phyloP scores from a whole-genome alignment of 306 rosid species.

The Rosa multiflora region DNA sequence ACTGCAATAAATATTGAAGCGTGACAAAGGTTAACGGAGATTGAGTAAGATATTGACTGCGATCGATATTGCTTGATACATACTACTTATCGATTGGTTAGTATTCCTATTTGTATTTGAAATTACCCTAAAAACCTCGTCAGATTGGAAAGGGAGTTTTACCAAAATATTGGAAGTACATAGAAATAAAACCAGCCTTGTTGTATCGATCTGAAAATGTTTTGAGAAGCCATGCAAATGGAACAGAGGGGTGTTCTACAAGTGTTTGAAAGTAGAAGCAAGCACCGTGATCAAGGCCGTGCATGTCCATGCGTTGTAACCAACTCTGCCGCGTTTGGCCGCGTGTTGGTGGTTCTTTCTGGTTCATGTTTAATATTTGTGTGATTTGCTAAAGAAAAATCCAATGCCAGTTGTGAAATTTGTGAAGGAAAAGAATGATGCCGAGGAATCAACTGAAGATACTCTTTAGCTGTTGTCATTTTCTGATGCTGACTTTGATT shows the following conservation, averaged over 20 bases:
- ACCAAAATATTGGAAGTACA: background rate
- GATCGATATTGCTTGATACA: background rate
- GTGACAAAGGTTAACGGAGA: too few species aligned
- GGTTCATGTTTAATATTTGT: background rate
- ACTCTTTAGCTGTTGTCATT: background rate
- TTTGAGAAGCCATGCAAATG: slow-evolving; percentile 4
- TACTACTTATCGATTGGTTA: background rate
- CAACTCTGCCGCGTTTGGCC: slow-evolving; percentile 2
- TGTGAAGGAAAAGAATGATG: background rate
- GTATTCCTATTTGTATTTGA: background rate
- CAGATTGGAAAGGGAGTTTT: background rate
- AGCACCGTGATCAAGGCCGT: slow-evolving; percentile 10
- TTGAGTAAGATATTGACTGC: too few species aligned
- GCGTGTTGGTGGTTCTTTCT: slow-evolving; percentile 7
- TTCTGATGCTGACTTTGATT: slow-evolving; percentile 25
- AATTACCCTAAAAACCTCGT: background rate
- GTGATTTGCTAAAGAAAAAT: background rate
- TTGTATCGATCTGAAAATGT: background rate
- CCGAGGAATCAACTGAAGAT: background rate
- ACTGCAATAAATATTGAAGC: too few species aligned
- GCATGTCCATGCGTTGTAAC: slow-evolving; percentile 18
- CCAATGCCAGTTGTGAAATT: background rate
- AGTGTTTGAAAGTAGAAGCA: background rate
- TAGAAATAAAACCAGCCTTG: background rate
- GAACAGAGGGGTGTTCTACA: background rate